Base-by-base conservation (phyloP, 768 basidiomycete genomes). In the Rhizopogon rudus region DNA sequence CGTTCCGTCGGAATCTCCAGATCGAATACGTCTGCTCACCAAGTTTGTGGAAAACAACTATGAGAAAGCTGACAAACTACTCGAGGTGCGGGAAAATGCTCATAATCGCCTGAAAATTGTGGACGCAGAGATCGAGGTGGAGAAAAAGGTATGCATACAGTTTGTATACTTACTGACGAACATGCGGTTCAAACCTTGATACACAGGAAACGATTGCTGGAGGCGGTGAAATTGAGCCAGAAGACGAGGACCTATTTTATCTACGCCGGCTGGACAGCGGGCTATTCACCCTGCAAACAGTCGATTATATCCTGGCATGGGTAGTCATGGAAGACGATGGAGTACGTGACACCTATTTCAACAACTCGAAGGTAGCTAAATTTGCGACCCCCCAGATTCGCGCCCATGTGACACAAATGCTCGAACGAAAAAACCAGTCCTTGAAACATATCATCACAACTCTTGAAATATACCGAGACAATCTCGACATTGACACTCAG, bases 261-360 rank as follows among this genome's bases (percentile, higher is more conserved):
- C 73, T 97, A n/a, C 83, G 86, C 33, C 81, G 88, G 53, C 72
- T 98, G 37, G 93, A 97, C 55, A 84, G 86, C 2, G 97, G 97
- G 0, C 71, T 97, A 43, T 93, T 90, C 65, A 88, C 87, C 1
- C 71, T 98, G 7, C 96, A 98, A 64, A 93, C 87, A 16, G 81
- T 93, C 40, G 96, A 98, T 69, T 98, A 95, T 62, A 89, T 98
- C 57, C 71, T 98, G 40, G 93, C 90, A 5, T 99, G 97, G 97
- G 71, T 98, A 28, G 81, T 84, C 53, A 95, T 98, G 94, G 97
- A 99, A 72, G 96, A 98, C 62, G 96, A 98, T 63, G 97, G 96
- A 39, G 97, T 97, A 73, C 54, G 90, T 71, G 4, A 0, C 57
- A 13, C 57, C 40, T 25, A 0, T 42, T 42, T 43, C 17, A 29